Evolutionary conservation across 352 stramenopile genomes (phyloP).

Genomic region (Pelagophyceae sp.): DNA sequence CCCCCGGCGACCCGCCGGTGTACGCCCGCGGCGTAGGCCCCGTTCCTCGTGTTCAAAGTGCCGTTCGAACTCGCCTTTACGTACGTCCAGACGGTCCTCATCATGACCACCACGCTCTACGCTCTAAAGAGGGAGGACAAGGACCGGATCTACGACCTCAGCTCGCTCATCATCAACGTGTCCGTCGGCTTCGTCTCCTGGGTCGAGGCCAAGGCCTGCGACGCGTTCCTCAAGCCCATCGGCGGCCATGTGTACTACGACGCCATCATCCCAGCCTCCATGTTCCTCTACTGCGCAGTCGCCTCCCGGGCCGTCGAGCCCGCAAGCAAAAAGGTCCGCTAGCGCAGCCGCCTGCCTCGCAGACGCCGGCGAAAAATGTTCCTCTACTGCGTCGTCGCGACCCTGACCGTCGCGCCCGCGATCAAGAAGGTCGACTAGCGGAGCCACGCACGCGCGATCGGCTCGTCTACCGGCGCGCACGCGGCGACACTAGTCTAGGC

Average conservation of each 20-base stretch:
- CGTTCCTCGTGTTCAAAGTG: neutral
- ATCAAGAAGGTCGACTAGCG: no score
- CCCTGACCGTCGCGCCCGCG: no score
- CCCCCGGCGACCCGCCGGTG: no score
- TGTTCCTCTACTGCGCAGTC: neutral
- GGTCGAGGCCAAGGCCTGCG: neutral
- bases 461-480: no score
- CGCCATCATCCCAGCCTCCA: neutral
- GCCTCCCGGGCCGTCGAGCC: no score
- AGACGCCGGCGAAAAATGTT: no score
- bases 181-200: neutral
- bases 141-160: conserved; percentile 1
- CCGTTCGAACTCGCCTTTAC: neutral
- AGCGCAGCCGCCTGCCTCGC: no score
- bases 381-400: no score
- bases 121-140: neutral
- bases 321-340: no score
- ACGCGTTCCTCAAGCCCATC: neutral
- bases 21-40: no score
- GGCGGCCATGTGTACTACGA: conserved; percentile 4
- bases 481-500: no score
- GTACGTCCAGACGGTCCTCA: neutral
- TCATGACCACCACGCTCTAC: neutral
- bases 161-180: neutral
- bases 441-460: no score